These are phyloP conservation scores for Solanum infundibuliforme DNA, from an alignment of 257 asterid species.

Conservation along the genomic window DNA sequence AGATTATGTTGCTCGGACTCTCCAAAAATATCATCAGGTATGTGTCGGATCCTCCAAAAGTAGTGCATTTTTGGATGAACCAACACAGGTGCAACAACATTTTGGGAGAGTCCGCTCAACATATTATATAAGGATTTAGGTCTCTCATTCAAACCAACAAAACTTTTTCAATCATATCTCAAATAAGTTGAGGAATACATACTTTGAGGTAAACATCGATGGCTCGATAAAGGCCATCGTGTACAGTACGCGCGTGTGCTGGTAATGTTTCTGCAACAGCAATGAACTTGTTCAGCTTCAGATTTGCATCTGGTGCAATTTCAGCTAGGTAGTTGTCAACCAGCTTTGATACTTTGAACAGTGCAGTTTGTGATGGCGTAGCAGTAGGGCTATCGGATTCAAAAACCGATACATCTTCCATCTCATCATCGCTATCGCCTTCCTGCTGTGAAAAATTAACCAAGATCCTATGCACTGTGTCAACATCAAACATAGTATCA, in stretches of 20 bases:
- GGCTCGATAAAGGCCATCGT: slow-evolving; percentile 82
- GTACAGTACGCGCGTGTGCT: slow-evolving; percentile 61
- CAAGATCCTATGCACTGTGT: slow-evolving; percentile 68
- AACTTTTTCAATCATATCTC: not conserved
- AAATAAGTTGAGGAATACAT: not conserved
- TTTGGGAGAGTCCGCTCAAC: not conserved
- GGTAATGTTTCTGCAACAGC: slow-evolving; percentile 86
- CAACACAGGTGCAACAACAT: not conserved
- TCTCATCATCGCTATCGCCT: slow-evolving; percentile 71
- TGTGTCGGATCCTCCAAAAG: not conserved
- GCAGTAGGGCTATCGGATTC: slow-evolving; percentile 64
- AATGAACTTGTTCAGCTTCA: slow-evolving; percentile 66
- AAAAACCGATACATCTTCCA: slow-evolving; percentile 65
- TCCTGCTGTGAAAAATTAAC: slow-evolving; percentile 60
- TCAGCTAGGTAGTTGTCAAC: slow-evolving; percentile 80
- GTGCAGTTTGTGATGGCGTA: slow-evolving; percentile 69
- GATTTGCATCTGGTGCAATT: slow-evolving; percentile 87
- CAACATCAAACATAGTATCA: slow-evolving; percentile 84
- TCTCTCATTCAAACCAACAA: not conserved
- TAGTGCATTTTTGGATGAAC: not conserved
- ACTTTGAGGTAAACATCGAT: slow-evolving; percentile 90
- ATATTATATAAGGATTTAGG: not conserved
- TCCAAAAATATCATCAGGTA: not conserved
- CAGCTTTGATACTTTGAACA: slow-evolving; percentile 68
- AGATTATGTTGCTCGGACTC: not conserved